A percentile compares a stretch with the other conserved stretches of the same genome.
phyloP scores from a whole-genome alignment of 73 alveolate species.

The Paramecium primaurelia region DNA sequence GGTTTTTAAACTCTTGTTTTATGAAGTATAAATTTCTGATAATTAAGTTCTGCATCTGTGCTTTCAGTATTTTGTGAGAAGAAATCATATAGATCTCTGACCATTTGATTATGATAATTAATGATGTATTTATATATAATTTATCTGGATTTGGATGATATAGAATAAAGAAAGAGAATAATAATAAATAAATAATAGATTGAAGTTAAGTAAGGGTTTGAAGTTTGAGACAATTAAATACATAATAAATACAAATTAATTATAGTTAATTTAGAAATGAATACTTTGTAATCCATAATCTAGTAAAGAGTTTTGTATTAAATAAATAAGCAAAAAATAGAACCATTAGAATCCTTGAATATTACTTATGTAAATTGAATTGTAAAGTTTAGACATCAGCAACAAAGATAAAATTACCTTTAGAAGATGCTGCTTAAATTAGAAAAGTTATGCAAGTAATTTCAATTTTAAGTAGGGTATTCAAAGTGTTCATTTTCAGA shows the following conservation, averaged over 20 bases:
- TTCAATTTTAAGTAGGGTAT: slow-evolving; percentile 7
- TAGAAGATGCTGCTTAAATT: background rate
- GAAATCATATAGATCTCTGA: background rate
- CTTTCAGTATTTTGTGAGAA: background rate
- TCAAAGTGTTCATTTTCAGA: slow-evolving; percentile 22
- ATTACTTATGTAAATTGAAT: background rate
- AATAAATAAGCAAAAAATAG: background rate
- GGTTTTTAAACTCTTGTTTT: background rate
- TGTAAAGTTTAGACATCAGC: background rate
- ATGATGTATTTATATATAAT: background rate
- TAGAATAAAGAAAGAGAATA: background rate
- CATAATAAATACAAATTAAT: background rate
- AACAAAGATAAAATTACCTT: background rate
- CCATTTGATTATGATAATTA: background rate
- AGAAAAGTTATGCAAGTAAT: background rate
- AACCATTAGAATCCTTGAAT: background rate
- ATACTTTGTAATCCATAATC: background rate
- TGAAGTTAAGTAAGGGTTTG: background rate
- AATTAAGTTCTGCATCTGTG: background rate
- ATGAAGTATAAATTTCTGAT: background rate
- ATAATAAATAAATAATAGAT: background rate
- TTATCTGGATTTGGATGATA: background rate
- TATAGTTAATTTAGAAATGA: background rate
- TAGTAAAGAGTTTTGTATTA: background rate
- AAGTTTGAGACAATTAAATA: background rate